These are phyloP conservation scores for Volvariella volvacea DNA, from an alignment of 1,284 basidiomycete species.

Conservation along the genomic window DNA sequence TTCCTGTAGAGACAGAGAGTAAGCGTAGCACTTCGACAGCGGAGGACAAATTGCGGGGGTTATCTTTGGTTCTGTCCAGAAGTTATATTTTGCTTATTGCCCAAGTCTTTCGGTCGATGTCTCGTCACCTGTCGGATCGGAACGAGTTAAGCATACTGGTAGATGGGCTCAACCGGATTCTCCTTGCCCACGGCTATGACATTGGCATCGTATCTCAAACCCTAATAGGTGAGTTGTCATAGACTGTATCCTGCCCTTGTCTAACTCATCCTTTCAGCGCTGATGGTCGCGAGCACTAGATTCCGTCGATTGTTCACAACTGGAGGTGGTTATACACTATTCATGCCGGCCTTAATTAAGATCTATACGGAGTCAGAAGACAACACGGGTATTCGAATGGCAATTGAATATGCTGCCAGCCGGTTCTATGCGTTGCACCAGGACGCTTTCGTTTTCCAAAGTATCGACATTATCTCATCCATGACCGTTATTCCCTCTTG, in stretches of 20 bases:
- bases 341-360: slow-evolving; percentile 66
- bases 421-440: slow-evolving; percentile 73
- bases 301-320: slow-evolving; percentile 71
- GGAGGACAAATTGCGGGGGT: slow-evolving; percentile 19
- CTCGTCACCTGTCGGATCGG: slow-evolving; percentile 73
- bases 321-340: slow-evolving; percentile 63
- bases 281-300: slow-evolving; percentile 71
- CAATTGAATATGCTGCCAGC: slow-evolving; percentile 67
- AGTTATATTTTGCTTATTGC: slow-evolving; percentile 68
- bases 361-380: slow-evolving; percentile 55
- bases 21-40: slow-evolving; percentile 9
- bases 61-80: slow-evolving; percentile 58
- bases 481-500: slow-evolving; percentile 42
- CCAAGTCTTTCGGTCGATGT: slow-evolving; percentile 67
- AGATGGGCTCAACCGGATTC: slow-evolving; percentile 63
- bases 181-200: slow-evolving; percentile 62
- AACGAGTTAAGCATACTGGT: slow-evolving; percentile 63
- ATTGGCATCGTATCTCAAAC: slow-evolving; percentile 67
- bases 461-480: slow-evolving; percentile 56
- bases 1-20: slow-evolving; percentile 19
- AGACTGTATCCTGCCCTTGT: slow-evolving; percentile 8
- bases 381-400: slow-evolving; percentile 49
- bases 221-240: slow-evolving; percentile 49
- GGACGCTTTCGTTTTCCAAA: slow-evolving; percentile 74
- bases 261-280: slow-evolving; percentile 25